phyloP scores from a whole-genome alignment of 23 red algal species.

The Gracilaria gracilis region DNA sequence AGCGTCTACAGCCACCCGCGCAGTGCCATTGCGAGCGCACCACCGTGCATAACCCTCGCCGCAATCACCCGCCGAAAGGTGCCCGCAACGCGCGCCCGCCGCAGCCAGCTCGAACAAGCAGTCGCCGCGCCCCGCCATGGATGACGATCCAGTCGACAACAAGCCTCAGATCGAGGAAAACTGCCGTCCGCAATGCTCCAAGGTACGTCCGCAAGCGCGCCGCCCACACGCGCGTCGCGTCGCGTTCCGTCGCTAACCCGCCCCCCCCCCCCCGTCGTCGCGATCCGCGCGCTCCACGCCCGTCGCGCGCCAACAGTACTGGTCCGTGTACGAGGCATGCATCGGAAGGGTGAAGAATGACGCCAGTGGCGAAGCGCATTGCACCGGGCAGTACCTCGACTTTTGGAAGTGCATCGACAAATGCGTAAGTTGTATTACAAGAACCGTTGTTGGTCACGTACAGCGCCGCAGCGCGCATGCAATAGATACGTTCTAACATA shows the following conservation, averaged over 20 bases:
- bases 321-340: slow-evolving; percentile 94
- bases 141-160: slow-evolving; percentile 89
- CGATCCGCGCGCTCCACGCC: background rate
- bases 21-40: too few species aligned
- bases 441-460: too few species aligned
- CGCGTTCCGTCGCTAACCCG: background rate
- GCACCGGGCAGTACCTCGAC: slow-evolving; percentile 98
- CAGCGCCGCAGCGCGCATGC: too few species aligned
- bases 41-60: too few species aligned
- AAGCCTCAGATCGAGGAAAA: slow-evolving; percentile 87
- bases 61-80: too few species aligned
- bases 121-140: background rate
- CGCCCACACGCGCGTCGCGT: background rate
- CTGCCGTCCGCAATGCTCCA: slow-evolving; percentile 87
- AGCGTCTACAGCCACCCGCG: too few species aligned
- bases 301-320: slow-evolving; percentile 23
- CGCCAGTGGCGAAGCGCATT: slow-evolving; percentile 93
- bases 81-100: too few species aligned
- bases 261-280: background rate
- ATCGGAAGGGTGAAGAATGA: slow-evolving; percentile 82
- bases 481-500: too few species aligned
- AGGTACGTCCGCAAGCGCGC: slow-evolving; percentile 51
- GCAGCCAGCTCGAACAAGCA: background rate
- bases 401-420: slow-evolving; percentile 96
- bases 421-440: slow-evolving; percentile 88